Evolutionary conservation across 768 basidiomycete species (phyloP).

Genomic region (Russula compacta): DNA sequence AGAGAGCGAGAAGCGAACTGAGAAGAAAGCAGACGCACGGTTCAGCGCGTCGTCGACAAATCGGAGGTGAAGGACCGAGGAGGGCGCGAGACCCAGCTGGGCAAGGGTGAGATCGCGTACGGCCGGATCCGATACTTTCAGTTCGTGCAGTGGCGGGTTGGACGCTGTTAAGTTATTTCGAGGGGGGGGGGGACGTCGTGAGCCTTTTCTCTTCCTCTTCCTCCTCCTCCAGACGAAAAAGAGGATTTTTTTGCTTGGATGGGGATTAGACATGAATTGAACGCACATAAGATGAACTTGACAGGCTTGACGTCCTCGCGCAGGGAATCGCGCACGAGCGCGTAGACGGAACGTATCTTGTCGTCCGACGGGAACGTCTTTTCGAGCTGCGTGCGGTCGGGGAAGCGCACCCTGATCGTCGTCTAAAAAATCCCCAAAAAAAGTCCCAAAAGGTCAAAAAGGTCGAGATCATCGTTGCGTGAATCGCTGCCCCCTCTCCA

Average conservation of each 20-base stretch:
- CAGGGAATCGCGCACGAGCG: slow-evolving; percentile 66
- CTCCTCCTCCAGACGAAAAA: no score
- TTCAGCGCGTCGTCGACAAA: slow-evolving; percentile 70
- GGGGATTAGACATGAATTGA: slow-evolving; percentile 6
- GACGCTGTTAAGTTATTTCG: slow-evolving; percentile 52
- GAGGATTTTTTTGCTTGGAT: no score
- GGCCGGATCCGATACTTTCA: slow-evolving; percentile 69
- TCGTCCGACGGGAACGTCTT: slow-evolving; percentile 65
- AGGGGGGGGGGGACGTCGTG: neutral
- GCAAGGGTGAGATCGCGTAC: slow-evolving; percentile 59
- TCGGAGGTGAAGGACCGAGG: slow-evolving; percentile 64
- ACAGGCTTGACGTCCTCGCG: slow-evolving; percentile 66
- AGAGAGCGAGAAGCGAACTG: neutral
- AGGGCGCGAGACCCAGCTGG: slow-evolving; percentile 70
- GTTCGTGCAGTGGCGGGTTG: slow-evolving; percentile 71
- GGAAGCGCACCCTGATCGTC: slow-evolving; percentile 71
- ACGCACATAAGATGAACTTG: slow-evolving; percentile 78
- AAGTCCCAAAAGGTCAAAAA: no score
- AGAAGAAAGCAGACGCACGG: slow-evolving; percentile 33
- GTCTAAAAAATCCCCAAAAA: slow-evolving; percentile 52
- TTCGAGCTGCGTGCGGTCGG: slow-evolving; percentile 76
- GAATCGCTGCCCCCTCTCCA: neutral
- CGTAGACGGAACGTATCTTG: slow-evolving; percentile 78
- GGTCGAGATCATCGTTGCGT: no score
- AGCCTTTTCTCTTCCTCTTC: neutral